phyloP scores from a whole-genome alignment of 1,284 basidiomycete species.

The Ceraceosorus bombacis region DNA sequence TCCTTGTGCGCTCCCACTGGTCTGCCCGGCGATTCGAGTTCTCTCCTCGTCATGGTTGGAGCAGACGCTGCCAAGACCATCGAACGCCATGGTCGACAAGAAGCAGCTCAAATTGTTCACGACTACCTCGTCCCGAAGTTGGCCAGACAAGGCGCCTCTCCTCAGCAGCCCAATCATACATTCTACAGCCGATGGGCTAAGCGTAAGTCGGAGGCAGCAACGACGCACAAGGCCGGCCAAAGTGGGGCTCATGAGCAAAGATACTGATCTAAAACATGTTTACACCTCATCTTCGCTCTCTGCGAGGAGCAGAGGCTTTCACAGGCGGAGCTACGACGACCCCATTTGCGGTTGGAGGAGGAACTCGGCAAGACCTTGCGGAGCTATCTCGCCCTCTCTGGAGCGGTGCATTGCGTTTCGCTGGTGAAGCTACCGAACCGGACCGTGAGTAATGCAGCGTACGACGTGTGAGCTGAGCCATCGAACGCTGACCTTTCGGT shows the following conservation, averaged over 20 bases:
- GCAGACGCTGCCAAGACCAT: constrained; percentile 35
- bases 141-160: not conserved
- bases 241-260: no score
- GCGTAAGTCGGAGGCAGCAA: constrained; percentile 15
- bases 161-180: constrained; percentile 20
- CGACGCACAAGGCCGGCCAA: no score
- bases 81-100: constrained; percentile 34
- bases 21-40: constrained; percentile 43
- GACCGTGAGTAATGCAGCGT: no score
- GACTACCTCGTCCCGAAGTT: constrained; percentile 34
- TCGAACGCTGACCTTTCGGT: no score
- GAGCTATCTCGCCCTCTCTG: no score
- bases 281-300: no score
- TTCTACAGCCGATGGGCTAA: constrained; percentile 49
- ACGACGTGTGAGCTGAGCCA: no score
- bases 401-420: no score
- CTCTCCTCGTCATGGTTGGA: constrained; percentile 51
- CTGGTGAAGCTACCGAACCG: no score
- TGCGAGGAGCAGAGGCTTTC: constrained; percentile 38
- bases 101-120: constrained; percentile 37
- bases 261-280: no score
- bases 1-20: constrained; percentile 47
- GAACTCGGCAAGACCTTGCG: no score
- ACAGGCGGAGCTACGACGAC: constrained; percentile 54
- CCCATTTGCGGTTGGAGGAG: constrained; percentile 46